phyloP scores from a whole-genome alignment of 1,284 basidiomycete species.

The Butyriboletus appendiculatus region DNA sequence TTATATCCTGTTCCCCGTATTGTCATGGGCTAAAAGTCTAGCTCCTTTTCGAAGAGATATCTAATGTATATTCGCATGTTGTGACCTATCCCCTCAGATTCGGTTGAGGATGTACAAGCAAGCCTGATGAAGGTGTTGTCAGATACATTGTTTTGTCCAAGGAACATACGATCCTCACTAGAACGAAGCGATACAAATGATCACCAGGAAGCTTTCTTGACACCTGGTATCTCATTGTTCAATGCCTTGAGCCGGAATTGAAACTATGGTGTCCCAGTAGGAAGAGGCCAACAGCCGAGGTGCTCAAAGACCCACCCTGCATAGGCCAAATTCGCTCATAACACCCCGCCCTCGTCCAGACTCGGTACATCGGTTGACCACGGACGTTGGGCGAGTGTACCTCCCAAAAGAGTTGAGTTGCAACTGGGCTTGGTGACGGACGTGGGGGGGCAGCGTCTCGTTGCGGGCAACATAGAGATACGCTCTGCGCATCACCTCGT shows the following conservation, averaged over 20 bases:
- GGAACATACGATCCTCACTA: background rate
- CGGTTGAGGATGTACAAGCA: background rate
- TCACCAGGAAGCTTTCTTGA: slow-evolving; percentile 90
- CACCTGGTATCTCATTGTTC: slow-evolving; percentile 79
- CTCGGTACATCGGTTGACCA: slow-evolving; percentile 87
- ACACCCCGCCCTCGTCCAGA: slow-evolving; percentile 86
- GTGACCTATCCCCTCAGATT: background rate
- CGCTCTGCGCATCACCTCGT: slow-evolving; percentile 82
- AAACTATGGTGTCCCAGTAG: slow-evolving; percentile 51
- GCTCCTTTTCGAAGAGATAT: background rate
- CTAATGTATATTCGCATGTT: slow-evolving; percentile 13
- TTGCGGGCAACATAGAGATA: slow-evolving; percentile 92
- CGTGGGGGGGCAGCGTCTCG: slow-evolving; percentile 77
- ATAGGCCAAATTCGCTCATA: slow-evolving; percentile 87
- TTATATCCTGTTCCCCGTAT: slow-evolving; percentile 14
- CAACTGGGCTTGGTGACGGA: slow-evolving; percentile 95
- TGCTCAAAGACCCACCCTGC: slow-evolving; percentile 64
- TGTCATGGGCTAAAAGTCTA: slow-evolving; percentile 8
- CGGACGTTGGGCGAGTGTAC: slow-evolving; percentile 80
- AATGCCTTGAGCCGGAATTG: slow-evolving; percentile 88
- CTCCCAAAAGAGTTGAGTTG: slow-evolving; percentile 88
- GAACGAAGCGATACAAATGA: background rate
- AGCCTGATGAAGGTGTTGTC: background rate
- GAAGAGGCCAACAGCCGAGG: background rate
- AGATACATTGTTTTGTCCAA: background rate